Evolutionary conservation across 73 alveolate species (phyloP).

Genomic region (Paramecium bursaria): DNA sequence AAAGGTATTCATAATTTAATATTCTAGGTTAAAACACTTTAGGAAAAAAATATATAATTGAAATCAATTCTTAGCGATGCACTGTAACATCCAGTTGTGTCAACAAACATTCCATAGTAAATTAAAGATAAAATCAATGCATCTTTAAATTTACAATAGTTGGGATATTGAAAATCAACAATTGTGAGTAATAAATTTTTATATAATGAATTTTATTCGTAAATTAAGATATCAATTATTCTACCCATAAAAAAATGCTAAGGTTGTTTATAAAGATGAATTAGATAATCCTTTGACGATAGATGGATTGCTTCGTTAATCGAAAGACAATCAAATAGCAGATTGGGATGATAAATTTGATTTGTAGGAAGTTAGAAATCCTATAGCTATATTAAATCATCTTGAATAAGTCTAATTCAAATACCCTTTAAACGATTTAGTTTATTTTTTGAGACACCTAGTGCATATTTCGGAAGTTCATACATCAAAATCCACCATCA

Average conservation of each 20-base stretch:
- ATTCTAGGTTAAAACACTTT: background rate
- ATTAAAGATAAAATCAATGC: no score
- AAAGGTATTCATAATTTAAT: background rate
- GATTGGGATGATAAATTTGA: conserved; percentile 70
- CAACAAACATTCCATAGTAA: no score
- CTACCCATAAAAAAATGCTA: no score
- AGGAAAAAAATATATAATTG: background rate
- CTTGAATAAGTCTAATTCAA: conserved; percentile 34
- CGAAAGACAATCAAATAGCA: background rate
- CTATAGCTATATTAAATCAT: conserved; percentile 42
- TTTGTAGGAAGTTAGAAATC: conserved; percentile 50
- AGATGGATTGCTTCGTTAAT: no score
- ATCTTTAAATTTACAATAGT: no score
- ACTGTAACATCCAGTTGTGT: background rate
- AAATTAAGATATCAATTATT: no score
- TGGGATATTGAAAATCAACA: no score
- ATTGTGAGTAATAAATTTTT: no score
- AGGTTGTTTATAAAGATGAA: no score
- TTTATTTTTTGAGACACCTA: conserved; percentile 59
- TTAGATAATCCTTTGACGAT: no score
- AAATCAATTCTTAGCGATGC: background rate
- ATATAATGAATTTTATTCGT: no score
- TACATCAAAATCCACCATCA: background rate
- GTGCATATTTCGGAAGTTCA: conserved; percentile 63
- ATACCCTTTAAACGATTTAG: conserved; percentile 63